These are phyloP conservation scores for Elsinoe perseae DNA, from an alignment of 2,329 filamentous ascomycete species.

Conservation along the genomic window DNA sequence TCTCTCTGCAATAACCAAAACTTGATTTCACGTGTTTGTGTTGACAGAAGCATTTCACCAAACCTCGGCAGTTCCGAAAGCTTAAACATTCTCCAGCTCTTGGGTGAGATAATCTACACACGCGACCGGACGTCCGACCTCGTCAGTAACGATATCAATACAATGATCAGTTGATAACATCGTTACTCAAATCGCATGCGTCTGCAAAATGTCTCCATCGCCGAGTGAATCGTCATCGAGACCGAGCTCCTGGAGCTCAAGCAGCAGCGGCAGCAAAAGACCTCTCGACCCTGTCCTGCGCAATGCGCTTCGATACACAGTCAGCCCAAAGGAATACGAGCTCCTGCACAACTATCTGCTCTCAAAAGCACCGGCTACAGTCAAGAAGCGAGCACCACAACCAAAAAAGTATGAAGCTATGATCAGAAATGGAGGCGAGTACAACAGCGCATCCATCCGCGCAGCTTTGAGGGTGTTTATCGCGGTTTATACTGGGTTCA, in stretches of 20 bases:
- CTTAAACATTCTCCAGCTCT: background rate
- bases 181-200: background rate
- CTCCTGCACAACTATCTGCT: slow-evolving; percentile 75
- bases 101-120: background rate
- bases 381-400: slow-evolving; percentile 47
- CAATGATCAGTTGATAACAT: background rate
- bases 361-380: slow-evolving; percentile 54
- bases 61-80: slow-evolving; percentile 9
- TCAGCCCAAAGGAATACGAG: slow-evolving; percentile 78
- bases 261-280: slow-evolving; percentile 15
- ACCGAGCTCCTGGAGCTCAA: background rate
- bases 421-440: slow-evolving; percentile 36
- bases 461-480: slow-evolving; percentile 40
- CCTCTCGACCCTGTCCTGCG: slow-evolving; percentile 63
- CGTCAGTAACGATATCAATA: background rate
- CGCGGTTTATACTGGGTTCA: slow-evolving; percentile 37
- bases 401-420: slow-evolving; percentile 47
- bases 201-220: slow-evolving; percentile 1
- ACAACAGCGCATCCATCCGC: slow-evolving; percentile 42
- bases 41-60: background rate
- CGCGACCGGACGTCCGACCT: background rate
- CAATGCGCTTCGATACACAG: slow-evolving; percentile 77
- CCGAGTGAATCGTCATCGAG: slow-evolving; percentile 2
- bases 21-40: background rate
- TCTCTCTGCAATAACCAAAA: background rate